Base-by-base conservation (phyloP, 805 yeast species). In the Ogataea dorogensis region DNA sequence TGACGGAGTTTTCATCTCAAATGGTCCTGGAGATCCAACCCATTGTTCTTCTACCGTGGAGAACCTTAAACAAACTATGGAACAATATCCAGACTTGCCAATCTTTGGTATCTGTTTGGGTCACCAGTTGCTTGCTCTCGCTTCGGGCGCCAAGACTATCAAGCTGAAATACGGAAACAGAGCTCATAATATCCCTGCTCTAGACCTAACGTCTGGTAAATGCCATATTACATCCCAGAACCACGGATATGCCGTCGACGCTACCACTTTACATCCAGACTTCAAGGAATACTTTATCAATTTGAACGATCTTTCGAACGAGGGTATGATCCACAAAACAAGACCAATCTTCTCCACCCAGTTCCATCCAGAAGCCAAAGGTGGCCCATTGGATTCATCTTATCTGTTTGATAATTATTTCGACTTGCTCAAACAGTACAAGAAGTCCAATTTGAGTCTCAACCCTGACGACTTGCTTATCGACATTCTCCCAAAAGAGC, bases 341-440 rank as follows among this genome's bases (percentile, higher is more conserved):
- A 82, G 77, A 61, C 99, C 99, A 34, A 85, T 91, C 38, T 93
- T 91, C 68, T 86, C 96, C 24, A 87, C 96, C 2, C 98, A 93
- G 65, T 93, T 93, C 75, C 99, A 93, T 63, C 99, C 99, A 31
- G 99, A 93, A 66, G 98, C 98, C 40, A 91, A 88, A 68, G 98
- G 98, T 53, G 99, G 99, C 51, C 99, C 99, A 41, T 73, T 84
- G 54, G 99, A 93, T 64, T 85, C 96, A 10, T 75, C 87, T 2
- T 86, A 79, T 66, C 70, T 93, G 63, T 93, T 93, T 53, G 98
- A 93, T 70, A 86, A 80, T 63, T 93, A 86, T 66, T 79, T 93
- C 53, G 75, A 69, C 24, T 71, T 81, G 54, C 81, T 93, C 46
- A 71, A 67, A 30, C 65, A 64, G 30, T 87, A 75, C 71, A 74